Evolutionary conservation across 371 early-diverging fungal species (phyloP).

Genomic region (Mortierella sp.): DNA sequence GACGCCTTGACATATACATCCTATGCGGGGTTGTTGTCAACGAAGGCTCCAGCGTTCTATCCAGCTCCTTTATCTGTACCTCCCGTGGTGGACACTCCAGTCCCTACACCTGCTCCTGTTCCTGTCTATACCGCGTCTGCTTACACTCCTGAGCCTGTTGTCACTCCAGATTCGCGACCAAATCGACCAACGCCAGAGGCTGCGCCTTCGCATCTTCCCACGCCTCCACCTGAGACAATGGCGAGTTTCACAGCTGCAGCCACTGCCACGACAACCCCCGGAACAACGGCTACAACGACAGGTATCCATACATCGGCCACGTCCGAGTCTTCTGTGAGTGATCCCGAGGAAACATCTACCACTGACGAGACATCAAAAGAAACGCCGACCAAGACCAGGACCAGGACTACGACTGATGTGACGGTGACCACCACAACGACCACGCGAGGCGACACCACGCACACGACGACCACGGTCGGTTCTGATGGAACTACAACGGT

Average conservation of each 20-base stretch:
- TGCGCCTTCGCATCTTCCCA: too few relatives aligned
- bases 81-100: background rate
- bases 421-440: conserved; percentile 41
- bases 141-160: too few relatives aligned
- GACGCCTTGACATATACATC: conserved; percentile 42
- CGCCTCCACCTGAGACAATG: too few relatives aligned
- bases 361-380: too few relatives aligned
- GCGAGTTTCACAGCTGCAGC: too few relatives aligned
- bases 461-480: conserved; percentile 32
- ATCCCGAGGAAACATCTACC: background rate
- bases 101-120: background rate
- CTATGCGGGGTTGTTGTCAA: conserved; percentile 29
- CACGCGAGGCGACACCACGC: conserved; percentile 25
- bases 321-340: background rate
- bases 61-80: conserved; percentile 7
- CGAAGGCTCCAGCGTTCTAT: conserved; percentile 32
- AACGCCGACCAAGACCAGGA: background rate
- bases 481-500: conserved; percentile 34
- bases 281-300: background rate
- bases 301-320: background rate
- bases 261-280: background rate
- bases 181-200: too few relatives aligned
- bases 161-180: too few relatives aligned
- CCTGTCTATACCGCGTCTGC: background rate
- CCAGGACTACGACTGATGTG: conserved; percentile 8